Evolutionary conservation across 1,284 basidiomycete species (phyloP).

Genomic region (Dichomitus squalens): DNA sequence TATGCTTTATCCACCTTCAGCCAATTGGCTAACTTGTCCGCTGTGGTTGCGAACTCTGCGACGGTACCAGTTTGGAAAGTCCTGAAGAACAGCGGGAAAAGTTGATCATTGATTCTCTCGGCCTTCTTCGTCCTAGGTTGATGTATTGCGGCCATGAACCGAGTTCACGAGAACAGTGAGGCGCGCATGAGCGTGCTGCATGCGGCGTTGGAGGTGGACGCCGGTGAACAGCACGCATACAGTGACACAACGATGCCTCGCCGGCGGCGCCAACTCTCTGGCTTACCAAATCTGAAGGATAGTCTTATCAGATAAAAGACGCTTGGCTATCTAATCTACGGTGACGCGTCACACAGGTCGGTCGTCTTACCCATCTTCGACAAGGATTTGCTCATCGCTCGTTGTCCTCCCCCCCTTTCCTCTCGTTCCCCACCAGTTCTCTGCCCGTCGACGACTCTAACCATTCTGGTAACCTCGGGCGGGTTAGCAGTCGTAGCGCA

Average conservation of each 20-base stretch:
- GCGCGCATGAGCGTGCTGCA: not conserved
- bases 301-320: conserved; percentile 18
- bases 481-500: conserved; percentile 19
- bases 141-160: not conserved
- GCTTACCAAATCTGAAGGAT: not conserved
- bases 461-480: conserved; percentile 14
- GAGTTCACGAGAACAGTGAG: not conserved
- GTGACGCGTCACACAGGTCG: conserved; percentile 25
- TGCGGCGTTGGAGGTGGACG: not conserved
- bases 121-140: not conserved
- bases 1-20: conserved; percentile 25
- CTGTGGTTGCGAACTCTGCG: conserved; percentile 15
- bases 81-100: conserved; percentile 24
- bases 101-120: conserved; percentile 23
- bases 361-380: conserved; percentile 13
- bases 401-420: not conserved
- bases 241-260: not conserved
- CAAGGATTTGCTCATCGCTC: conserved; percentile 15
- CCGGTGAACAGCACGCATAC: not conserved
- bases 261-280: too few relatives aligned
- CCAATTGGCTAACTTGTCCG: conserved; percentile 24
- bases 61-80: conserved; percentile 15
- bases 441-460: not conserved
- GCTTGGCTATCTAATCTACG: not conserved
- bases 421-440: not conserved